phyloP scores from a whole-genome alignment of 2,329 filamentous ascomycete genomes.

The Pseudodiploospora longispora region DNA sequence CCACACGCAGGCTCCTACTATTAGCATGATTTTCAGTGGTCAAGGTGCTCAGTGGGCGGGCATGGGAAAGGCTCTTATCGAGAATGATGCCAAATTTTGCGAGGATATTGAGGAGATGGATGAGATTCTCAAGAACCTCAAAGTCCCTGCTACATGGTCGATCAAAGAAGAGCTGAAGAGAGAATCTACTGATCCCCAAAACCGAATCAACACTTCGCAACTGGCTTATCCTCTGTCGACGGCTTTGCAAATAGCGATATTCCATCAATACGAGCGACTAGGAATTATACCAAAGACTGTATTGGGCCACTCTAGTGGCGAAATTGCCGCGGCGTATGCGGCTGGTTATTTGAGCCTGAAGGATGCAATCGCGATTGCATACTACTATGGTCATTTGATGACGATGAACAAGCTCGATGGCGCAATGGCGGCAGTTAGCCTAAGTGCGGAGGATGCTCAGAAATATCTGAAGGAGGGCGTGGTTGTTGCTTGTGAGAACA shows the following conservation, averaged over 20 bases:
- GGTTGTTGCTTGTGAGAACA: conserved; percentile 30
- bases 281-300: conserved; percentile 13
- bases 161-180: conserved; percentile 7
- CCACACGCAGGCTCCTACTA: not conserved
- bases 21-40: conserved; percentile 31
- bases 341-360: conserved; percentile 9
- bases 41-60: conserved; percentile 37
- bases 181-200: conserved; percentile 7
- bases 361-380: conserved; percentile 13
- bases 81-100: conserved; percentile 13
- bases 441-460: conserved; percentile 15
- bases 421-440: conserved; percentile 26
- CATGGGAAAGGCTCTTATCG: conserved; percentile 28
- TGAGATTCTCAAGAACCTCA: conserved; percentile 4
- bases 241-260: conserved; percentile 42
- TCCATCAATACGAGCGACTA: conserved; percentile 25
- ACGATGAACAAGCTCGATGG: conserved; percentile 9
- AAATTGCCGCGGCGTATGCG: conserved; percentile 18
- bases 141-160: conserved; percentile 20
- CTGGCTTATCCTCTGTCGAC: conserved; percentile 46
- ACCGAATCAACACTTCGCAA: conserved; percentile 22
- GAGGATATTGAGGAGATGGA: conserved; percentile 11
- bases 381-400: conserved; percentile 11
- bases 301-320: conserved; percentile 16
- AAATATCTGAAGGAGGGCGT: conserved; percentile 11